Evolutionary conservation across 345 rosid species (phyloP), one percentile per base, ranked within the genome.

Genomic region (Eutrema japonicum): DNA sequence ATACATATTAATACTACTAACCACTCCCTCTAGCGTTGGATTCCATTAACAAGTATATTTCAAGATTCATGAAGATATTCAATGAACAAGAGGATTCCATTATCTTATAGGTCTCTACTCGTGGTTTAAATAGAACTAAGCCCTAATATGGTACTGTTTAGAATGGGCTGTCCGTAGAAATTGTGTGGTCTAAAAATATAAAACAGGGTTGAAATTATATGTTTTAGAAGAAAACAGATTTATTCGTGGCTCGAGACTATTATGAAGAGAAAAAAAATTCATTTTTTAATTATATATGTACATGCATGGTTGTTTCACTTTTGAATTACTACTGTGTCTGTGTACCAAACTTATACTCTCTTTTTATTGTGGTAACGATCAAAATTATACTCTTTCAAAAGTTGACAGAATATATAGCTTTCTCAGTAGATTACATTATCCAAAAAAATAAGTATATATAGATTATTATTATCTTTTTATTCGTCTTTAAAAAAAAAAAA

Each of bases 31-130:
- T 18, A n/a, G 18, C 32, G 52, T 62, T 9, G 50, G 43, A 29
- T 61, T 61, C 75, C 68, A 71, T 48, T 46, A 48, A 26, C 29
- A 57, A 26, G 7, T 32, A 30, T 42, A 29, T 48, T n/a, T 45
- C 54, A 46, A 32, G 27, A 30, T 62, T 49, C 51, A 36, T 7
- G 10, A 41, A 29, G 16, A 68, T 10, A 16, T 53, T 29, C 38
- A 54, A 37, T 54, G 63, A 50, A 52, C 49, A 66, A 50, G 26
- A 18, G 22, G 22, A 18, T n/a, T n/a, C n/a, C n/a, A n/a, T n/a
- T 18, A 18, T 18, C 22, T 18, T 18, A 0, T 18, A 18, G 22
- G 22, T 18, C 22, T 18, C 22, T 18, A 18, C 22, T 18, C 22
- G 22, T 18, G 22, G 22, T 18, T 18, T 18, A 18, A 18, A 18